Evolutionary conservation across 2,329 filamentous ascomycete genomes (phyloP).

Genomic region (Sporothrix pseudoabietina): DNA sequence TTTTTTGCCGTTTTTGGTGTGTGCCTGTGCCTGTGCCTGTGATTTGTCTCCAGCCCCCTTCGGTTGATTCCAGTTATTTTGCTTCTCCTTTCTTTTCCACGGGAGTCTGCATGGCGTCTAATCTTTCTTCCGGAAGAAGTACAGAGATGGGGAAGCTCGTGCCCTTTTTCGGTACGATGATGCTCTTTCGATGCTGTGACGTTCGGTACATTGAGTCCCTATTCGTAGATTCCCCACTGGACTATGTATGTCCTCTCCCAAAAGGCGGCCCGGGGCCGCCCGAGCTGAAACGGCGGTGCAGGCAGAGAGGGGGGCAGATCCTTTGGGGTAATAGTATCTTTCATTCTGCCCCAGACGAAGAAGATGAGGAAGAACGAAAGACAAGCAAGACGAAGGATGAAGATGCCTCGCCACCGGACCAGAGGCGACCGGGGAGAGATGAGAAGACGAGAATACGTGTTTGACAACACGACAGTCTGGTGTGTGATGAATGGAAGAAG

Average conservation of each 20-base stretch:
- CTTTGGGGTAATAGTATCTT: not conserved
- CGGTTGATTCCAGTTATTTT: not conserved
- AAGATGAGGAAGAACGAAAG: not conserved
- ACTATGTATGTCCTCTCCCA: not conserved
- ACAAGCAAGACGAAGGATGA: not conserved
- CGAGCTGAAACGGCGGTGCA: slow-evolving; percentile 26
- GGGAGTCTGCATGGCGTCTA: not conserved
- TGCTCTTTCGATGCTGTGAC: not conserved
- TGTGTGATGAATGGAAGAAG: not conserved
- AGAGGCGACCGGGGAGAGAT: not conserved
- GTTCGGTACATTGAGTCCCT: not conserved
- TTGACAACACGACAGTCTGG: not conserved
- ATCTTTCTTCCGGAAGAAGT: slow-evolving; percentile 3
- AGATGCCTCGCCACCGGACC: not conserved
- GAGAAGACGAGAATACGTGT: not conserved
- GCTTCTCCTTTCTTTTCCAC: not conserved
- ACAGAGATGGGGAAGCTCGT: not conserved
- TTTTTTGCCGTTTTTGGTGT: not conserved
- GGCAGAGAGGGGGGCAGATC: not conserved
- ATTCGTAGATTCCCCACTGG: slow-evolving; percentile 6
- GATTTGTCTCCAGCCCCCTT: not conserved
- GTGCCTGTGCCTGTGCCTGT: not conserved
- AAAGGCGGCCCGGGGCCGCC: slow-evolving; percentile 26
- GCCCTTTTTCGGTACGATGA: not conserved
- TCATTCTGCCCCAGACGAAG: not conserved